Conservation (phyloP, 2,329 filamentous ascomycete species). For the Purpureocillium lavendulum region DNA sequence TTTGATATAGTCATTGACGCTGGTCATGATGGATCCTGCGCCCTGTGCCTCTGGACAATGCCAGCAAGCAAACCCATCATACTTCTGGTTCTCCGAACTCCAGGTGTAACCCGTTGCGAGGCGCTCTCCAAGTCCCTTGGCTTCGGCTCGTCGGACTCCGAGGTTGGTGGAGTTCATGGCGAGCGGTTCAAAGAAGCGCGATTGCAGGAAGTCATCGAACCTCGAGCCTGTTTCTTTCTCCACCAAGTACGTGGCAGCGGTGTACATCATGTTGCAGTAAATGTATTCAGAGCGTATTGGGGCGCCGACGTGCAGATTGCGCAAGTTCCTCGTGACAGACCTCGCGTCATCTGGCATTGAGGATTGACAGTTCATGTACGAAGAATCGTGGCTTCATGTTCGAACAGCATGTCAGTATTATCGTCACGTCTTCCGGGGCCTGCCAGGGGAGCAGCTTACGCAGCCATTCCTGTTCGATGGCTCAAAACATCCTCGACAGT, state of each 20-base stretch:
- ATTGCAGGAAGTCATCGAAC: constrained; percentile 12
- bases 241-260: constrained; percentile 14
- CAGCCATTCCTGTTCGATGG: constrained; percentile 16
- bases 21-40: constrained; percentile 19
- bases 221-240: constrained; percentile 8
- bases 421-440: not conserved
- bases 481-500: constrained; percentile 16
- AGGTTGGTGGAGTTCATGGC: constrained; percentile 12
- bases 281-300: constrained; percentile 14
- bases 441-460: constrained; percentile 4
- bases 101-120: constrained; percentile 12
- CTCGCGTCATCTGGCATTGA: constrained; percentile 11
- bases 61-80: constrained; percentile 1
- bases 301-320: constrained; percentile 14
- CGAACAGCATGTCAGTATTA: not conserved
- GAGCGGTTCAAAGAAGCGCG: constrained; percentile 12
- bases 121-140: constrained; percentile 10
- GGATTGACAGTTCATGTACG: constrained; percentile 11
- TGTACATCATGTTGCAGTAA: constrained; percentile 21
- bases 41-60: constrained; percentile 18
- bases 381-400: constrained; percentile 13
- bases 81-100: constrained; percentile 5
- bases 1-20: constrained; percentile 18
- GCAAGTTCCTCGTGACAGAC: constrained; percentile 17
- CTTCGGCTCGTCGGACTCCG: constrained; percentile 9